phyloP scores from a whole-genome alignment of 306 rosid genomes.

The Ammopiptanthus mongolicus region DNA sequence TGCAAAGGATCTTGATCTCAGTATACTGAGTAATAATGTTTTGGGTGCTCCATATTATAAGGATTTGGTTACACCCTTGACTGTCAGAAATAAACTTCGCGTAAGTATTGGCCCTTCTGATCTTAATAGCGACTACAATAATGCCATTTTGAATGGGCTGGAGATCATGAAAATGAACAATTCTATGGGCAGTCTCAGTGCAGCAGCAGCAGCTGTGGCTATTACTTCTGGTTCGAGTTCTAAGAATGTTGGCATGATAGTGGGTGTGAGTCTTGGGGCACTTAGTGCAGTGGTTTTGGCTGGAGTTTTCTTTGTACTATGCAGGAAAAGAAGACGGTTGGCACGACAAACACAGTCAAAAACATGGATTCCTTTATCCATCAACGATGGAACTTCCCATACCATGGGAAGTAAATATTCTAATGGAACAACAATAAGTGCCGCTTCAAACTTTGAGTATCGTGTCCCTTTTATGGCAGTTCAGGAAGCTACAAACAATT shows the following conservation, averaged over 20 bases:
- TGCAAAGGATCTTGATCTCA: slow-evolving; percentile 42
- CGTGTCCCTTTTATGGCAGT: slow-evolving; percentile 61
- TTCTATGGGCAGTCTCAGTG: slow-evolving; percentile 60
- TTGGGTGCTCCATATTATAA: slow-evolving; percentile 48
- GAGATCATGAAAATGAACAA: slow-evolving; percentile 91
- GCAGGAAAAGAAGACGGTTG: slow-evolving; percentile 48
- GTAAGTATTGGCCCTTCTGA: slow-evolving; percentile 71
- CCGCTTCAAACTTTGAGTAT: slow-evolving; percentile 52
- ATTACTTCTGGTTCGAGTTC: slow-evolving; percentile 37
- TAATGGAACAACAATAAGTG: slow-evolving; percentile 57
- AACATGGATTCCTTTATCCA: slow-evolving; percentile 66
- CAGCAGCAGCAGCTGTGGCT: slow-evolving; percentile 10
- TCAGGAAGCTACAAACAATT: slow-evolving; percentile 75
- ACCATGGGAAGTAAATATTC: slow-evolving; percentile 83
- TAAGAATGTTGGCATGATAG: slow-evolving; percentile 48
- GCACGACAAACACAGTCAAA: slow-evolving; percentile 49
- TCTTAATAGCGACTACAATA: slow-evolving; percentile 22
- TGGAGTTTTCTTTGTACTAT: slow-evolving; percentile 35
- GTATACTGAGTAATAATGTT: not conserved
- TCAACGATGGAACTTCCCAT: slow-evolving; percentile 52
- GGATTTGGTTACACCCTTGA: slow-evolving; percentile 47
- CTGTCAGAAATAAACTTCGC: slow-evolving; percentile 26
- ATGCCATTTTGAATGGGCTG: slow-evolving; percentile 84
- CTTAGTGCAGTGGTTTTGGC: slow-evolving; percentile 41
- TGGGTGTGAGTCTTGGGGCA: slow-evolving; percentile 54